Evolutionary conservation across 148 eudicot genomes (phyloP).

Genomic region (Fallopia convolvulus): DNA sequence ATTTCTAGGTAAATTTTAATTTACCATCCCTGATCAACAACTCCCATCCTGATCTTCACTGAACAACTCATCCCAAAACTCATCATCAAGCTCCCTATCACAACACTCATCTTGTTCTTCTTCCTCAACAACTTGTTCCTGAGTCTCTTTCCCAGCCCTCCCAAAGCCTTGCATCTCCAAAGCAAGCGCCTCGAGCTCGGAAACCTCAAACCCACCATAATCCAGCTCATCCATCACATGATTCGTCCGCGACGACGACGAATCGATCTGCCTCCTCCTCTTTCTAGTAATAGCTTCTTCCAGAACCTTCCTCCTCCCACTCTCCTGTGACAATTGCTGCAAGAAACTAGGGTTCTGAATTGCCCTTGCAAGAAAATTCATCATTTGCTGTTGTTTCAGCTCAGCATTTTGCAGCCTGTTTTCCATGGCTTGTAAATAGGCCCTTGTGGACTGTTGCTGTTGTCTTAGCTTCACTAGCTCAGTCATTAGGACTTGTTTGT

Average conservation of each 20-base stretch:
- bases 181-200: constrained; percentile 88
- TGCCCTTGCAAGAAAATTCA: constrained; percentile 81
- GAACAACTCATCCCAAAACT: constrained; percentile 83
- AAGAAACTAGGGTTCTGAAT: constrained; percentile 74
- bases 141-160: constrained; percentile 32
- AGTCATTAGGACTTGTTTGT: constrained; percentile 53
- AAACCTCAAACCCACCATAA: constrained; percentile 36
- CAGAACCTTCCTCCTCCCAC: constrained; percentile 49
- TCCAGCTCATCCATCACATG: constrained; percentile 55
- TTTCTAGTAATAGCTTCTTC: constrained; percentile 54
- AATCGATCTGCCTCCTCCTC: constrained; percentile 40
- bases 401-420: constrained; percentile 64
- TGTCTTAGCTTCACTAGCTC: constrained; percentile 79
- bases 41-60: constrained; percentile 26
- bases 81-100: constrained; percentile 64
- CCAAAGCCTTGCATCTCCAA: constrained; percentile 80
- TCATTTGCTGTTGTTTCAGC: constrained; percentile 77
- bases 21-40: neutral
- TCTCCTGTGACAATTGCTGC: constrained; percentile 47
- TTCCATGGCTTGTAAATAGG: constrained; percentile 63
- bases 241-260: neutral
- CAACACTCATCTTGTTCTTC: constrained; percentile 20
- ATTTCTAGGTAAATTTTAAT: no score
- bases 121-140: constrained; percentile 11
- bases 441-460: constrained; percentile 58